Evolutionary conservation across 2,329 filamentous ascomycete species (phyloP), one percentile per base, ranked within the genome.

Genomic region (Pseudohalonectria lignicola): DNA sequence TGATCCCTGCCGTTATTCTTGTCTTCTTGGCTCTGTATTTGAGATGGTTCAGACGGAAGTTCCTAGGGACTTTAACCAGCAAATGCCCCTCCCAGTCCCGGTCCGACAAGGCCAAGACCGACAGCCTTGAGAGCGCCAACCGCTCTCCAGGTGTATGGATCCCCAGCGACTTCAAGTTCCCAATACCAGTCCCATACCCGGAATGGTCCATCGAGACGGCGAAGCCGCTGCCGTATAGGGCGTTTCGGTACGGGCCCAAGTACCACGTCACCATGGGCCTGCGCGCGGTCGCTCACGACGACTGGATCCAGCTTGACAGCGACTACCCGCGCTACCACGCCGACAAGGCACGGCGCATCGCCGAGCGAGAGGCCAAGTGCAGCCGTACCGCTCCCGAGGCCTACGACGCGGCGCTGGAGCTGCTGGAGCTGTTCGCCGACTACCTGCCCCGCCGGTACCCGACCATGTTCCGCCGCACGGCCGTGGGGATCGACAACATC

Each of bases 281-380:
- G 2, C 71, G 83, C n/a, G 72, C 66, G 8, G 71, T 85, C 61
- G 65, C 74, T 23, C 78, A 75, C 58, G 71, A 81, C 38, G 78
- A 86, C 40, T 88, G 84, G 84, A 86, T 90, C 50, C 83, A 93
- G 58, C 71, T 93, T 19, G 86, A 93, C 59, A 88, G 82, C 51
- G 71, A 88, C 34, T 93, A 76, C 54, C 69, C 77, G 1, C 74
- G 72, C 38, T 93, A 69, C 53, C 84, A 93, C 57, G 69, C 68
- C 23, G 73, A 81, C 45, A 93, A 93, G 58, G 68, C 71, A 2
- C 61, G 63, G 12, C 74, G 86, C 1, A 83, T 93, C 34, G 49
- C 53, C 12, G 75, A 84, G 44, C 71, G 85, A 0, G 82, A 76
- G 1, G 44, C 57, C 0, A 83, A 81, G 54, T 86, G 82, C 60